These are phyloP conservation scores for Marvania coccoides DNA, from an alignment of 139 green algal species.

Conservation along the genomic window DNA sequence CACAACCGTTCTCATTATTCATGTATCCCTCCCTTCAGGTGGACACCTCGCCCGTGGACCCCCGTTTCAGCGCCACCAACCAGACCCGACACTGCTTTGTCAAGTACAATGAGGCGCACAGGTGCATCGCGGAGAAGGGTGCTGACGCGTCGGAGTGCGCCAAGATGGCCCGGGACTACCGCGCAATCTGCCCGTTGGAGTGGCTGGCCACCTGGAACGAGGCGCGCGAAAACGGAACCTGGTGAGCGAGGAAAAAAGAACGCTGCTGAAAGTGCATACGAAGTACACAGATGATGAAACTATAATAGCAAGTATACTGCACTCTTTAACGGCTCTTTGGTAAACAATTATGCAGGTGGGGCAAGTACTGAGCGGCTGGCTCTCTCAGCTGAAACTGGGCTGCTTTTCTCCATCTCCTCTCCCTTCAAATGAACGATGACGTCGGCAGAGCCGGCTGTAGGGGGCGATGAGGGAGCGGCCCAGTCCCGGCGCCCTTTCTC, in stretches of 20 bases:
- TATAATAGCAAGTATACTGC: no score
- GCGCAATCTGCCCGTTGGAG: slow-evolving; percentile 76
- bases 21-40: slow-evolving; percentile 33
- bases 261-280: not conserved
- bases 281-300: no score
- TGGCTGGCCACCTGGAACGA: slow-evolving; percentile 71
- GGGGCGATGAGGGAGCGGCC: no score
- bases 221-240: slow-evolving; percentile 47
- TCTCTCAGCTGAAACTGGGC: no score
- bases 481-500: no score
- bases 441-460: no score
- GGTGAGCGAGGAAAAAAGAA: not conserved
- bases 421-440: no score
- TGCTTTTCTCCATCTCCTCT: no score
- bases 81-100: slow-evolving; percentile 81
- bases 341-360: slow-evolving; percentile 2
- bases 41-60: slow-evolving; percentile 67
- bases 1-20: not conserved
- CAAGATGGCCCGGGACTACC: slow-evolving; percentile 66
- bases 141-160: slow-evolving; percentile 62
- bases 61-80: slow-evolving; percentile 85
- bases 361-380: slow-evolving; percentile 36
- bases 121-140: slow-evolving; percentile 66
- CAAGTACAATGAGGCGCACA: slow-evolving; percentile 91
- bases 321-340: not conserved